Evolutionary conservation across 495 filamentous ascomycete species (phyloP).

Genomic region (Aspergillus ellipticus): DNA sequence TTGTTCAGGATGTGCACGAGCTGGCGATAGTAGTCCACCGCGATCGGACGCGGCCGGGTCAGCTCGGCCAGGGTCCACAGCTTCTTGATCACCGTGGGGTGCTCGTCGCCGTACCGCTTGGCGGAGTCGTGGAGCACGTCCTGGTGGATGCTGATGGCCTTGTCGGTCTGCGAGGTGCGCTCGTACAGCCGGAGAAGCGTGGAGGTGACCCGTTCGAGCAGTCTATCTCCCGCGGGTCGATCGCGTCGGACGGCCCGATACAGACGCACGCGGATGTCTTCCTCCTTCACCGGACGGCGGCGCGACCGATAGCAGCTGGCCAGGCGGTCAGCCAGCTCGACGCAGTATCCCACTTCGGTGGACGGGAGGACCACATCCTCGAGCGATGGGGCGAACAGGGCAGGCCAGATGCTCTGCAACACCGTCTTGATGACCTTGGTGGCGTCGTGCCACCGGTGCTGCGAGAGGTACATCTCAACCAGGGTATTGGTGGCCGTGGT

Average conservation of each 20-base stretch:
- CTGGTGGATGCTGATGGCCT: slow-evolving; percentile 26
- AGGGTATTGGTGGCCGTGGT: slow-evolving; percentile 28
- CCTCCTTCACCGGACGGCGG: slow-evolving; percentile 32
- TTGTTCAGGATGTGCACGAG: slow-evolving; percentile 35
- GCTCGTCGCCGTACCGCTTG: slow-evolving; percentile 26
- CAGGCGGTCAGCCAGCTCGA: slow-evolving; percentile 29
- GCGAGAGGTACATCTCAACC: slow-evolving; percentile 26
- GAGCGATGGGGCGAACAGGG: slow-evolving; percentile 29
- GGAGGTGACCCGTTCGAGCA: slow-evolving; percentile 24
- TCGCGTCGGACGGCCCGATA: slow-evolving; percentile 27
- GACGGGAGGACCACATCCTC: slow-evolving; percentile 30
- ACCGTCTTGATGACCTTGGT: slow-evolving; percentile 32
- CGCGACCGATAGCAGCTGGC: slow-evolving; percentile 33
- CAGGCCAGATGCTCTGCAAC: slow-evolving; percentile 30
- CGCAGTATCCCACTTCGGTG: slow-evolving; percentile 24
- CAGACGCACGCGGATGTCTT: slow-evolving; percentile 33
- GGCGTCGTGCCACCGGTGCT: slow-evolving; percentile 41
- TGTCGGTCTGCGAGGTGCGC: slow-evolving; percentile 31
- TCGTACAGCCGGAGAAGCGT: slow-evolving; percentile 30
- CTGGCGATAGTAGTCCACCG: slow-evolving; percentile 36
- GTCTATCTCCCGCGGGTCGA: slow-evolving; percentile 29
- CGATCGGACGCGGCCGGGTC: slow-evolving; percentile 30
- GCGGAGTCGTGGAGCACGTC: slow-evolving; percentile 32
- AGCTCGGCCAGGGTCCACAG: slow-evolving; percentile 35
- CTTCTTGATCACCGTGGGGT: slow-evolving; percentile 30